Conservation (phyloP, 148 eudicot species). For the Silene uniflora region DNA sequence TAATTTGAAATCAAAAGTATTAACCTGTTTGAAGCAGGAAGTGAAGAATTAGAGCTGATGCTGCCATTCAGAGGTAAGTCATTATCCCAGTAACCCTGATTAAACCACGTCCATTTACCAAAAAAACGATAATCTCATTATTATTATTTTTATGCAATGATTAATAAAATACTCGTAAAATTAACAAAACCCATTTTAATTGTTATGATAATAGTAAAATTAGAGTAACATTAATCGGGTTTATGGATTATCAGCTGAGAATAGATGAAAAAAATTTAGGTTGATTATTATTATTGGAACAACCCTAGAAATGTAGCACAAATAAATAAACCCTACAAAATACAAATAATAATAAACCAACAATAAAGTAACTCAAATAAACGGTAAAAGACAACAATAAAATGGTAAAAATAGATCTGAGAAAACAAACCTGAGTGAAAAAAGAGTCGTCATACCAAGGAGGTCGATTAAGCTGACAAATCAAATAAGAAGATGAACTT, state of each 20-base stretch:
- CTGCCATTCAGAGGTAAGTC: slow-evolving; percentile 19
- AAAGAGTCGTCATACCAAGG: slow-evolving; percentile 31
- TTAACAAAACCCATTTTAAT: not conserved
- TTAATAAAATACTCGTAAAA: not conserved
- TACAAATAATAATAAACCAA: not conserved
- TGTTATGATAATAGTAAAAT: not conserved
- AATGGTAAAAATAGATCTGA: not conserved
- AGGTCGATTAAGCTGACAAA: slow-evolving; percentile 35
- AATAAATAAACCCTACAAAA: no score
- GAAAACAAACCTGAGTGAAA: slow-evolving; percentile 18
- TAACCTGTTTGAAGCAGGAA: slow-evolving; percentile 39
- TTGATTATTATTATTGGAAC: not conserved
- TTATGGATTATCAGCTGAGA: not conserved
- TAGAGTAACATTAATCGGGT: slow-evolving; percentile 4
- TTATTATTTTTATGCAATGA: not conserved
- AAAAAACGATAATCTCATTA: not conserved
- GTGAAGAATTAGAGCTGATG: slow-evolving; percentile 4
- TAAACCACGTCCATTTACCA: slow-evolving; percentile 16
- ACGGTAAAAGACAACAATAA: not conserved
- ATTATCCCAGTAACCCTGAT: slow-evolving; percentile 37
- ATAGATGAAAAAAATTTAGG: no score
- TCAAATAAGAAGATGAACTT: slow-evolving; percentile 14
- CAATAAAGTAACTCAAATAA: not conserved
- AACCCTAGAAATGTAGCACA: slow-evolving; percentile 18
- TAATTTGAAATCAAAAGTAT: not conserved